These are phyloP conservation scores for Aspergillus bombycis DNA, from an alignment of 2,329 filamentous ascomycete species.

Conservation along the genomic window DNA sequence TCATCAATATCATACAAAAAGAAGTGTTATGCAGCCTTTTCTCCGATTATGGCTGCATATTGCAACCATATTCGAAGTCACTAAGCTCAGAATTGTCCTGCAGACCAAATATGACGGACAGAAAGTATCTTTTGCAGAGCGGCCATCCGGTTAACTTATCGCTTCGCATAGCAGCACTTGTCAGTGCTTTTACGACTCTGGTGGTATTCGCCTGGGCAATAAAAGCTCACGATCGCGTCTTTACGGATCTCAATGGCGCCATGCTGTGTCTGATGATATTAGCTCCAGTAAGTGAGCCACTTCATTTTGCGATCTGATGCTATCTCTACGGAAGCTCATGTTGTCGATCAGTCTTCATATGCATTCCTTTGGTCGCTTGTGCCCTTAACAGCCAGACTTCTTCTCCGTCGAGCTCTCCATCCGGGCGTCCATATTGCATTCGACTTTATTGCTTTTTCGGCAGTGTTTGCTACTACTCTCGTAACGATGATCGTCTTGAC, in stretches of 20 bases:
- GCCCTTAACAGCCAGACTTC: background rate
- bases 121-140: background rate
- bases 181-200: background rate
- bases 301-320: background rate
- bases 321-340: too few species aligned
- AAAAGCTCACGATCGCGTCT: background rate
- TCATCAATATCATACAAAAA: background rate
- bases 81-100: too few species aligned
- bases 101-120: background rate
- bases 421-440: conserved; percentile 2
- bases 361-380: background rate
- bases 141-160: background rate
- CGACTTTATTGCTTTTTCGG: conserved; percentile 1
- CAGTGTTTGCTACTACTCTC: background rate
- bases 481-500: background rate
- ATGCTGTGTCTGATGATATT: background rate
- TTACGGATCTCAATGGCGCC: background rate
- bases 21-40: background rate
- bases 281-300: background rate
- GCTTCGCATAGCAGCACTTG: background rate
- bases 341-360: background rate
- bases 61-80: background rate
- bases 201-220: background rate
- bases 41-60: background rate
- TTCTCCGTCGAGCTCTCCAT: background rate